phyloP scores from a whole-genome alignment of 805 yeast species.

The Nakazawaea ishiwadae region DNA sequence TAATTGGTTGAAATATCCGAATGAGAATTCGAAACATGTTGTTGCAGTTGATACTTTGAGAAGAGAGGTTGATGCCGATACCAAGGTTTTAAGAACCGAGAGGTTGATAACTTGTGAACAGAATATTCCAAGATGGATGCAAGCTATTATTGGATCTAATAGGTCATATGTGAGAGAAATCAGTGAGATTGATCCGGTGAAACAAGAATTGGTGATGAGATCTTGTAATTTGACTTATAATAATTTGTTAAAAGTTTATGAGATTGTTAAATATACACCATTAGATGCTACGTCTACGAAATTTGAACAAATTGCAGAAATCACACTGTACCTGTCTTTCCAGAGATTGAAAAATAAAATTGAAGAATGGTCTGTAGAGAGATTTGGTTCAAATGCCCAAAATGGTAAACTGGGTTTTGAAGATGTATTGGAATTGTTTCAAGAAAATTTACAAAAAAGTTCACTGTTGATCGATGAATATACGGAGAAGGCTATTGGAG shows the following conservation, averaged over 20 bases:
- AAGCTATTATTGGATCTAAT: conserved; percentile 63
- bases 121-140: conserved; percentile 78
- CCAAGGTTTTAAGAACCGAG: conserved; percentile 67
- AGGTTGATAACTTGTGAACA: conserved; percentile 87
- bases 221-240: conserved; percentile 85
- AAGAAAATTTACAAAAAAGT: conserved; percentile 26
- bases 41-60: conserved; percentile 86
- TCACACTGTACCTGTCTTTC: conserved; percentile 78
- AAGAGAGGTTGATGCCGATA: conserved; percentile 56
- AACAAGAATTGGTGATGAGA: conserved; percentile 66
- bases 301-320: conserved; percentile 81
- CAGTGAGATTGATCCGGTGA: conserved; percentile 69
- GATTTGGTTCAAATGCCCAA: conserved; percentile 84
- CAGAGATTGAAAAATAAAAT: conserved; percentile 68
- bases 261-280: conserved; percentile 80
- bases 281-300: conserved; percentile 54
- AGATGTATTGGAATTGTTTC: conserved; percentile 54
- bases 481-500: conserved; percentile 3
- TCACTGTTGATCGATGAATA: conserved; percentile 22
- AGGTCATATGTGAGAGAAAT: conserved; percentile 84
- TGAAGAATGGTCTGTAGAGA: conserved; percentile 88
- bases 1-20: conserved; percentile 97
- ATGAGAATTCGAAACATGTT: conserved; percentile 87
- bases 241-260: conserved; percentile 72
- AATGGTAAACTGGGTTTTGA: conserved; percentile 86